phyloP scores from a whole-genome alignment of 805 yeast genomes.

The Vanderwaltozyma polyspora region DNA sequence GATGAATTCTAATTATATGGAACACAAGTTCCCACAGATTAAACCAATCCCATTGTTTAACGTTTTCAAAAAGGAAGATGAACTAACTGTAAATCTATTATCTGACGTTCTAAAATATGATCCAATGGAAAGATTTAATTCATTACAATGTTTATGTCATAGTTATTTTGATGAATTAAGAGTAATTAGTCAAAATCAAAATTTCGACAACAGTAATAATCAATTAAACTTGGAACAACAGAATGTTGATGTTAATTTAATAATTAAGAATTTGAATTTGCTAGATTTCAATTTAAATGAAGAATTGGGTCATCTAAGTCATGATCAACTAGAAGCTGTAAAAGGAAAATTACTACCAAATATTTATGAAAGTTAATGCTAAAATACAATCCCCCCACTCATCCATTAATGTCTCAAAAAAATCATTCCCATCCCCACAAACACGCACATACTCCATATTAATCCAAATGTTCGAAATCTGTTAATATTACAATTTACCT shows the following conservation, averaged over 20 bases:
- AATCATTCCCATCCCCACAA: background rate
- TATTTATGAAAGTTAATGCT: no score
- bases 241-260: conserved; percentile 2
- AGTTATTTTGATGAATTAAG: conserved; percentile 25
- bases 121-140: conserved; percentile 52
- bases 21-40: conserved; percentile 86
- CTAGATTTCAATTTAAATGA: conserved; percentile 19
- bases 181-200: background rate
- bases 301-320: conserved; percentile 21
- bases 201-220: background rate
- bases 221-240: background rate
- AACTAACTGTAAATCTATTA: conserved; percentile 42
- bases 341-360: conserved; percentile 13
- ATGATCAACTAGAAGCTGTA: conserved; percentile 19
- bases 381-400: background rate
- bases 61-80: conserved; percentile 46
- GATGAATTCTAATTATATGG: conserved; percentile 96
- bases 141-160: conserved; percentile 30
- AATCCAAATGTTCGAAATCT: background rate
- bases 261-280: conserved; percentile 16
- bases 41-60: conserved; percentile 64
- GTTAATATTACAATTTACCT: no score
- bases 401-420: background rate
- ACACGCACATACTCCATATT: background rate
- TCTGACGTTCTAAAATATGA: conserved; percentile 52